Base-by-base conservation (phyloP, 495 filamentous ascomycete genomes). In the Cudoniella acicularis region DNA sequence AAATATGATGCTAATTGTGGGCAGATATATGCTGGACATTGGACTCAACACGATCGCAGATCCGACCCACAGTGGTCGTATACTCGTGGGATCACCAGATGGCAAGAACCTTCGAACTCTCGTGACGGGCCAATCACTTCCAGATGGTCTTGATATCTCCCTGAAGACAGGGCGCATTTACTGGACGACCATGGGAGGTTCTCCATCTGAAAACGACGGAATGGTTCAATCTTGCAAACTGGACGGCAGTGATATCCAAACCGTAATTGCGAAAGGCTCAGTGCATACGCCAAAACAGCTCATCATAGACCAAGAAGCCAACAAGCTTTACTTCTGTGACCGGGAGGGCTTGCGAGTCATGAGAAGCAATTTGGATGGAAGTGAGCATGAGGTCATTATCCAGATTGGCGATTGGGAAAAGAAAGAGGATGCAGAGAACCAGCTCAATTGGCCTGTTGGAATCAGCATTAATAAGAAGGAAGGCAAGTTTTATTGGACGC, bases 241-340 rank as follows among this genome's bases (percentile, higher is more conserved):
- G 10, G 76, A 79, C 57, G 79, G 79, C 10, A 70, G 61, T 16
- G 67, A 77, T 26, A 48, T 74, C 17, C 54, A 67, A 22, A 73
- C 67, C 27, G 2, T 82, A 0, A 56, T 56, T 22, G 10, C 30
- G 16, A n/a, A 10, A 3, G 53, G 53, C 2, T 13, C 53, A 43
- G 53, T 56, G 49, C 72, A 83, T 66, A 84, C 82, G 0, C 80
- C 81, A 1, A 85, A 84, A 51, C 81, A 85, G 65, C 59, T 83
- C 21, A 54, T 68, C 0, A 65, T 77, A 3, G 69, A 70, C 22
- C 62, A 70, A 0, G 50, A 48, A 0, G 63, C 67, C 2, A 26
- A 63, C 18, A 68, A 72, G 40, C 26, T 84, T 0, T 84, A 82
- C 64, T 79, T 79, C 49, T 78, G 73, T 41, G 82, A 85, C 58